Conservation (phyloP, 257 asterid species). For the Coffea canephora region DNA sequence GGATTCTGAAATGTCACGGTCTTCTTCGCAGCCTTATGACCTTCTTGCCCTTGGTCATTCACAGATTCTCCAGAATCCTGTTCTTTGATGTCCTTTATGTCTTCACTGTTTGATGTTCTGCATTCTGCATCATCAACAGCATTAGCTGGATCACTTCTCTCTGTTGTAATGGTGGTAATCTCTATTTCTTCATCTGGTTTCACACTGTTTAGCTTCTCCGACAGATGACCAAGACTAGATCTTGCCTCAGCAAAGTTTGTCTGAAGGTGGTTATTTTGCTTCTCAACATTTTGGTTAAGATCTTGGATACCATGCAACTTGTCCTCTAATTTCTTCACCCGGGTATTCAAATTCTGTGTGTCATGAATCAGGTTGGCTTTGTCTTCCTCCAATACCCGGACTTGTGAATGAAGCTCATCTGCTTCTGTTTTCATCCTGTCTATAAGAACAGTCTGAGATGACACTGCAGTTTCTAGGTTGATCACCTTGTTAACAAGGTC, state of each 20-base stretch:
- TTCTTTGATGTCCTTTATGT: conserved; percentile 19
- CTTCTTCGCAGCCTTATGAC: conserved; percentile 17
- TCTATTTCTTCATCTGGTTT: conserved; percentile 60
- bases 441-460: conserved; percentile 71
- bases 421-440: conserved; percentile 62
- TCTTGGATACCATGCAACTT: conserved; percentile 44
- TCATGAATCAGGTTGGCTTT: conserved; percentile 35
- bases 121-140: neutral
- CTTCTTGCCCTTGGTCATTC: conserved; percentile 17
- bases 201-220: conserved; percentile 51
- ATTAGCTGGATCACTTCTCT: conserved; percentile 1
- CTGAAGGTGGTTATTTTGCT: conserved; percentile 50
- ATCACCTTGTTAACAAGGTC: conserved; percentile 75
- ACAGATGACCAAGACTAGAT: conserved; percentile 51
- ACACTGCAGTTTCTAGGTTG: conserved; percentile 63
- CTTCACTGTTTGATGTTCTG: conserved; percentile 12
- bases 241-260: conserved; percentile 53
- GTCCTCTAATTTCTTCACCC: conserved; percentile 64
- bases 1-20: conserved; percentile 28
- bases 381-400: conserved; percentile 53
- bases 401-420: conserved; percentile 56
- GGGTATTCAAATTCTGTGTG: conserved; percentile 34
- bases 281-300: conserved; percentile 55
- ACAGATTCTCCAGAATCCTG: conserved; percentile 19
- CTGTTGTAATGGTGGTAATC: neutral